Conservation (phyloP, 768 basidiomycete species). For the Calocera cornea region DNA sequence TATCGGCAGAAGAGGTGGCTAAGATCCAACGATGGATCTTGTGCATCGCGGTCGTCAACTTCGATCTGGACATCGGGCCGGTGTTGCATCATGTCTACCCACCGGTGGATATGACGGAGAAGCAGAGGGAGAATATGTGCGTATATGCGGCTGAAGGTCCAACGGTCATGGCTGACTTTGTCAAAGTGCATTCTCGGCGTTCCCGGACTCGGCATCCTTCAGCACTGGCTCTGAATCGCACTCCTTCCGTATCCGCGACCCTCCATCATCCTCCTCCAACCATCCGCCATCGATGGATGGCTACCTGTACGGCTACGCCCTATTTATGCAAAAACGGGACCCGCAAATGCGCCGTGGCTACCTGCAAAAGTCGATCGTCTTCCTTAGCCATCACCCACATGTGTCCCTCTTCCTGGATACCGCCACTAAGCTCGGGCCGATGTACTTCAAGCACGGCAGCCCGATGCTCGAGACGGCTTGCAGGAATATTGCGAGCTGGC, state of each 20-base stretch:
- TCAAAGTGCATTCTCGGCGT: slow-evolving; percentile 74
- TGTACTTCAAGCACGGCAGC: slow-evolving; percentile 57
- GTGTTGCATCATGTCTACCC: slow-evolving; percentile 60
- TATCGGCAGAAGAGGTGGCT: slow-evolving; percentile 35
- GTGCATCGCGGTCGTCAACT: slow-evolving; percentile 61
- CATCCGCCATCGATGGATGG: slow-evolving; percentile 40
- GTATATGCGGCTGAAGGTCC: slow-evolving; percentile 18
- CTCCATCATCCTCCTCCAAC: slow-evolving; percentile 7
- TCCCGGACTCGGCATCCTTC: slow-evolving; percentile 79
- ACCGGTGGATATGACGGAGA: slow-evolving; percentile 44
- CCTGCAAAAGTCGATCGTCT: slow-evolving; percentile 69
- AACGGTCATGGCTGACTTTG: slow-evolving; percentile 9
- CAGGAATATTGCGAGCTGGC: slow-evolving; percentile 75
- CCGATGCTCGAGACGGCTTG: slow-evolving; percentile 78
- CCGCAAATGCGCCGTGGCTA: slow-evolving; percentile 60
- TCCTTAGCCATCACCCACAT: slow-evolving; percentile 66
- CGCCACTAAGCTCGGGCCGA: slow-evolving; percentile 56
- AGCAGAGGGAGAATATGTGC: slow-evolving; percentile 74
- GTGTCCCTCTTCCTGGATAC: slow-evolving; percentile 65
- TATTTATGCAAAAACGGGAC: slow-evolving; percentile 63
- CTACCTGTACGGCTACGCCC: slow-evolving; percentile 62
- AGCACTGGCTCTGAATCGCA: slow-evolving; percentile 73
- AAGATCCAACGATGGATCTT: slow-evolving; percentile 55
- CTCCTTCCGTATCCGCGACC: slow-evolving; percentile 66
- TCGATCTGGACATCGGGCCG: slow-evolving; percentile 79